These are phyloP conservation scores for Mollisia scopiformis DNA, from an alignment of 2,329 filamentous ascomycete species.

Conservation along the genomic window DNA sequence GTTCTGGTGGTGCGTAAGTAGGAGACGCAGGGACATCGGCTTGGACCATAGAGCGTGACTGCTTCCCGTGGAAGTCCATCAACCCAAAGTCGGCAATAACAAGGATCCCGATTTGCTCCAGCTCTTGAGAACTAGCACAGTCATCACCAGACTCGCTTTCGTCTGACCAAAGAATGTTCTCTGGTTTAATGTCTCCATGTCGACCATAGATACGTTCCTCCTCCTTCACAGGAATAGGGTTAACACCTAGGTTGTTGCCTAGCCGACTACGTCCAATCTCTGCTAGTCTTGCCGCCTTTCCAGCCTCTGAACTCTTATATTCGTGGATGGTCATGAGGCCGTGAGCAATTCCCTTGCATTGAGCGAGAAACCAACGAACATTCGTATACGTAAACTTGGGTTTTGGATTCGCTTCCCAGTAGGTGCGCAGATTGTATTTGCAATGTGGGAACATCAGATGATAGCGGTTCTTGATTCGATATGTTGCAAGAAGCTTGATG, in stretches of 20 bases:
- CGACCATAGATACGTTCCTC: constrained; percentile 32
- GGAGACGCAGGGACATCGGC: constrained; percentile 21
- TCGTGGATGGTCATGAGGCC: constrained; percentile 30
- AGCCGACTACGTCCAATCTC: background rate
- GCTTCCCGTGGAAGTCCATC: constrained; percentile 34
- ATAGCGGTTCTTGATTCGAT: background rate
- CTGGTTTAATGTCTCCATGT: constrained; percentile 43
- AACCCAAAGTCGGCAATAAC: constrained; percentile 41
- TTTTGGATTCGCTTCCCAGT: constrained; percentile 21
- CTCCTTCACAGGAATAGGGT: background rate
- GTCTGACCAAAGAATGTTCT: constrained; percentile 40
- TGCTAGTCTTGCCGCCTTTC: background rate
- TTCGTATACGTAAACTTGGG: constrained; percentile 4
- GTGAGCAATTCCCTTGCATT: constrained; percentile 29
- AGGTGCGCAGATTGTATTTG: background rate
- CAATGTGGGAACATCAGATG: background rate
- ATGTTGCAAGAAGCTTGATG: constrained; percentile 6
- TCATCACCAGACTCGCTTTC: background rate
- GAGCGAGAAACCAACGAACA: constrained; percentile 29
- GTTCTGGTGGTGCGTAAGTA: constrained; percentile 43
- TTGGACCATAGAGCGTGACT: constrained; percentile 32
- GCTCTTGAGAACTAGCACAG: background rate
- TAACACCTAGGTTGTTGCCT: background rate
- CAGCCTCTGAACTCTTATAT: too few relatives aligned
- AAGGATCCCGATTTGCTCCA: constrained; percentile 21